These are phyloP conservation scores for Ilyonectria sp. DNA, from an alignment of 2,329 filamentous ascomycete species.

Conservation along the genomic window DNA sequence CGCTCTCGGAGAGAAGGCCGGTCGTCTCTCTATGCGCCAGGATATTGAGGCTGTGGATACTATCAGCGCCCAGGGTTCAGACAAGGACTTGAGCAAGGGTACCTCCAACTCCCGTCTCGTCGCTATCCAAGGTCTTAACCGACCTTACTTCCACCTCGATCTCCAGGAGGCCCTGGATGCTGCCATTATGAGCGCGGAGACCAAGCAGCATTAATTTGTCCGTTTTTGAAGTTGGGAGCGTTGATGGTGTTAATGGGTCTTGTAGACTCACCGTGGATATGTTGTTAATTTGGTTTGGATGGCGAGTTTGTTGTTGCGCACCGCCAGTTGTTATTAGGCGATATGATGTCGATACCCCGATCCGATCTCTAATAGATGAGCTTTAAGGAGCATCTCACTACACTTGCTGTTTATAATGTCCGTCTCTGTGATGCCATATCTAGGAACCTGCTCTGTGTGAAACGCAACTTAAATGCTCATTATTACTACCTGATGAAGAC, in stretches of 20 bases:
- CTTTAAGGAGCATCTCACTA: constrained; percentile 5
- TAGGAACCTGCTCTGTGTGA: too few relatives aligned
- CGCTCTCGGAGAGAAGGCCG: constrained; percentile 72
- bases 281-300: constrained; percentile 18
- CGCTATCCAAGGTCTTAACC: constrained; percentile 62
- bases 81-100: constrained; percentile 49
- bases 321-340: constrained; percentile 19
- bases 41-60: constrained; percentile 50
- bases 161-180: constrained; percentile 65
- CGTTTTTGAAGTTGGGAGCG: background rate
- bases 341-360: constrained; percentile 28
- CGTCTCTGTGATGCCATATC: background rate
- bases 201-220: constrained; percentile 43
- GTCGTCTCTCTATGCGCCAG: constrained; percentile 36
- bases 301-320: constrained; percentile 12
- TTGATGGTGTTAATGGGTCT: background rate
- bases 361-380: constrained; percentile 21
- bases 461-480: too few relatives aligned
- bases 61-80: constrained; percentile 42
- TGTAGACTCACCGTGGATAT: constrained; percentile 2
- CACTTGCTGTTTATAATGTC: background rate
- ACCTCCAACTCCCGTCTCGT: constrained; percentile 51
- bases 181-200: constrained; percentile 55
- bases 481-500: too few relatives aligned
- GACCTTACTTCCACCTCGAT: constrained; percentile 68